Evolutionary conservation across 2,329 filamentous ascomycete genomes (phyloP).

Genomic region (Pochonia chlamydosporia): DNA sequence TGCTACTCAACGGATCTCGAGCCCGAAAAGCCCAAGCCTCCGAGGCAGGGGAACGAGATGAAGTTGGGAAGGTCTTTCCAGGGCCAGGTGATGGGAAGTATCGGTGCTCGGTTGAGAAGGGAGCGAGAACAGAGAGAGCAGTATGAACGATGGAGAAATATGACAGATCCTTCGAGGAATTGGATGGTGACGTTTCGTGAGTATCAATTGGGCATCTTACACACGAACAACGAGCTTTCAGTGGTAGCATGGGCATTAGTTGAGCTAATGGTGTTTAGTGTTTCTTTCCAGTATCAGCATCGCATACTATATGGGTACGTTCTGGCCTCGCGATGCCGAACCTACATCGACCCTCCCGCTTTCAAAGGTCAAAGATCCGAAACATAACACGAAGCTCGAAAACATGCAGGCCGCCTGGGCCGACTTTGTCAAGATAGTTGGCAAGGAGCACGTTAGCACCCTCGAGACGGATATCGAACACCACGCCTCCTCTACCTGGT

Average conservation of each 20-base stretch:
- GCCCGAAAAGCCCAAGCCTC: slow-evolving; percentile 25
- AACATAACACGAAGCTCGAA: slow-evolving; percentile 52
- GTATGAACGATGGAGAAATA: slow-evolving; percentile 36
- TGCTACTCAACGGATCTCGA: slow-evolving; percentile 30
- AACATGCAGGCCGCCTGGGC: slow-evolving; percentile 65
- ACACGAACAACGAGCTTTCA: slow-evolving; percentile 19
- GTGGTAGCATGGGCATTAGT: too few relatives aligned
- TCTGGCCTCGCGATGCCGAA: slow-evolving; percentile 44
- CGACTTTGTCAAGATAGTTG: slow-evolving; percentile 61
- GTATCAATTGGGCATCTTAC: slow-evolving; percentile 11
- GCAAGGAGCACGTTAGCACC: slow-evolving; percentile 60
- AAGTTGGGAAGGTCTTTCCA: slow-evolving; percentile 42
- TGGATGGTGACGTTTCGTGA: slow-evolving; percentile 51
- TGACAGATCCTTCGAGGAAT: slow-evolving; percentile 36
- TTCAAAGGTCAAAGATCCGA: slow-evolving; percentile 40
- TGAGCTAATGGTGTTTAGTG: slow-evolving; percentile 29
- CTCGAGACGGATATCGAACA: slow-evolving; percentile 45
- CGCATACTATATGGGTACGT: slow-evolving; percentile 55
- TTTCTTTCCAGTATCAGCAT: slow-evolving; percentile 44
- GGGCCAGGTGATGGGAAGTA: slow-evolving; percentile 55
- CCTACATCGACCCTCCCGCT: slow-evolving; percentile 56
- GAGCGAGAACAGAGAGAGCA: slow-evolving; percentile 49
- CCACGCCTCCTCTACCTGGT: slow-evolving; percentile 59
- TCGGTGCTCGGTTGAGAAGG: slow-evolving; percentile 46
- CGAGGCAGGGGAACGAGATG: slow-evolving; percentile 28